Evolutionary conservation across 305 asterid genomes (phyloP).

Genomic region (Coffea humblotiana): DNA sequence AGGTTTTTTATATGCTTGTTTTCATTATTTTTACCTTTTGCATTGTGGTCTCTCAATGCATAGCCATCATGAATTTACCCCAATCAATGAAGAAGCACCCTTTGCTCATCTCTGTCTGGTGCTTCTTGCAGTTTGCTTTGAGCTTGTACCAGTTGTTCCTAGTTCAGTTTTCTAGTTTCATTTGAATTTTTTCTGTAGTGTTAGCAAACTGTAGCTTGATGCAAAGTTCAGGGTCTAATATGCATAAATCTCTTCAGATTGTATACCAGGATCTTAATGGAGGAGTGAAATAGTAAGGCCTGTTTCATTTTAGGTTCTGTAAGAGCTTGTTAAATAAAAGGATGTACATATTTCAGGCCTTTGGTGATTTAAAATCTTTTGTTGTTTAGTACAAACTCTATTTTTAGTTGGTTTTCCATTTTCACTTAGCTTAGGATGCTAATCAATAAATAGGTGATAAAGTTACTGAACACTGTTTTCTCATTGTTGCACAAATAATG

Average conservation of each 20-base stretch:
- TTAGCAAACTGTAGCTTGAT: not conserved
- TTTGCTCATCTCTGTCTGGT: not conserved
- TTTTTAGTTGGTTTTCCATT: not conserved
- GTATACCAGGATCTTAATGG: not conserved
- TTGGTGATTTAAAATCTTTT: not conserved
- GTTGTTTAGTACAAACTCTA: not conserved
- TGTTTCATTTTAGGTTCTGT: not conserved
- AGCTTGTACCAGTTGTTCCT: not conserved
- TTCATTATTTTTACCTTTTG: not conserved
- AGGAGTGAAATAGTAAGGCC: not conserved
- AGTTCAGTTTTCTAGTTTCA: not conserved
- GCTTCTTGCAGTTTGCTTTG: not conserved
- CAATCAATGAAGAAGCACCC: not conserved
- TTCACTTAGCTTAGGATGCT: not conserved
- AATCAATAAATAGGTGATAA: not conserved
- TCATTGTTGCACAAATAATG: not conserved
- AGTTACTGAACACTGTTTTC: not conserved
- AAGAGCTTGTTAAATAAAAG: not conserved
- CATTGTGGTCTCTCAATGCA: not conserved
- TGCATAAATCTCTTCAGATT: not conserved
- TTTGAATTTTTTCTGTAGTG: not conserved
- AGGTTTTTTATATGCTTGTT: conserved; percentile 1
- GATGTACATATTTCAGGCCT: not conserved
- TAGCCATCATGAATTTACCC: not conserved
- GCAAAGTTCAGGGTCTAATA: not conserved